phyloP scores from a whole-genome alignment of 257 asterid genomes.

The Osmanthus fragrans region DNA sequence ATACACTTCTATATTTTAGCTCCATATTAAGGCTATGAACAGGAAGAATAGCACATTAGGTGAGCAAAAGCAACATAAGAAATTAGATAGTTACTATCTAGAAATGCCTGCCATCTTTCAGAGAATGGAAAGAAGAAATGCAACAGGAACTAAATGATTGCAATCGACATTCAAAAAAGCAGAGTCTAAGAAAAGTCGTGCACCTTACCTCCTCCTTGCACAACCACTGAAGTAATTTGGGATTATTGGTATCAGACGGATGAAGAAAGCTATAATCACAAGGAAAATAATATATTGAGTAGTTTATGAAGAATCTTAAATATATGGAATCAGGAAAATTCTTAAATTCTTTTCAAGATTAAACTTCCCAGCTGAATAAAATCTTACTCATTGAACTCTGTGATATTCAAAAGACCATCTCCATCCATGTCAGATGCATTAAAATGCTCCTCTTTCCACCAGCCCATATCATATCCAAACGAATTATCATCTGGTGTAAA shows the following conservation, averaged over 20 bases:
- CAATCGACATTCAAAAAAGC: slow-evolving; percentile 23
- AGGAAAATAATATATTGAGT: slow-evolving; percentile 9
- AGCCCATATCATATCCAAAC: slow-evolving; percentile 78
- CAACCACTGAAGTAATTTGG: slow-evolving; percentile 74
- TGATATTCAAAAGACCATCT: slow-evolving; percentile 73
- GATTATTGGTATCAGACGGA: slow-evolving; percentile 87
- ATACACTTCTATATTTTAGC: too few species aligned
- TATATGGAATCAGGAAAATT: slow-evolving; percentile 5
- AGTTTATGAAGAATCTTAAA: not conserved
- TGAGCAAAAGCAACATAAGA: too few species aligned
- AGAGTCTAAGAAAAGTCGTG: slow-evolving; percentile 13
- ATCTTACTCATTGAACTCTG: slow-evolving; percentile 92
- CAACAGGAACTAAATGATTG: slow-evolving; percentile 1
- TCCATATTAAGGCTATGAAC: too few species aligned
- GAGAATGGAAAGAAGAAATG: not conserved
- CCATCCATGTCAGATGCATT: slow-evolving; percentile 91
- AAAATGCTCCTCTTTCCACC: slow-evolving; percentile 99
- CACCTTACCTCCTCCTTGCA: slow-evolving; percentile 94
- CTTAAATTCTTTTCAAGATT: not conserved
- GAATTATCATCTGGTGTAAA: slow-evolving; percentile 51
- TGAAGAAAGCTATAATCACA: slow-evolving; percentile 71
- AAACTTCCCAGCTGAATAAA: slow-evolving; percentile 21
- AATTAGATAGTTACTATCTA: too few species aligned
- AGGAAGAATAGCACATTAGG: too few species aligned
- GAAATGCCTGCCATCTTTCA: not conserved